Conservation (phyloP, 495 filamentous ascomycete species). For the Aspergillus olivimuriae region DNA sequence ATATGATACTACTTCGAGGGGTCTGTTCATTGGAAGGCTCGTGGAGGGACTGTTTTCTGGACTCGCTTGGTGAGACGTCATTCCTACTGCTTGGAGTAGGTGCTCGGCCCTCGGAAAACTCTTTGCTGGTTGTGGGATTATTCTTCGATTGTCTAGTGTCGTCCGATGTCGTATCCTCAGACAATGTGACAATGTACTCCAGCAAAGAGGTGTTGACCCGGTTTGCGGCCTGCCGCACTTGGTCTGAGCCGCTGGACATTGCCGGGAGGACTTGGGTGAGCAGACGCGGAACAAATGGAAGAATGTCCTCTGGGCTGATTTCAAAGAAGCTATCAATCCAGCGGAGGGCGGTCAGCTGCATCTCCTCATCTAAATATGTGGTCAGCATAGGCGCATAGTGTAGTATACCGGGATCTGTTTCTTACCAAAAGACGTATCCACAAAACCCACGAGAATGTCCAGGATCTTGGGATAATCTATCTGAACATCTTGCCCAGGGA, state of each 20-base stretch:
- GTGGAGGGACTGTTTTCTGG: constrained; percentile 25
- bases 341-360: constrained; percentile 79
- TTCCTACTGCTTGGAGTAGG: constrained; percentile 41
- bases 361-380: constrained; percentile 63
- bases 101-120: constrained; percentile 47
- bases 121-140: constrained; percentile 41
- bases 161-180: constrained; percentile 62
- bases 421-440: constrained; percentile 76
- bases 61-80: constrained; percentile 25
- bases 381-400: constrained; percentile 1
- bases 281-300: constrained; percentile 87
- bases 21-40: constrained; percentile 41
- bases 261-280: constrained; percentile 88
- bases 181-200: constrained; percentile 84
- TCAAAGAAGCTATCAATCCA: constrained; percentile 98
- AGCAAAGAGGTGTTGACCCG: constrained; percentile 85
- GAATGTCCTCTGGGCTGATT: constrained; percentile 95
- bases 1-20: constrained; percentile 35
- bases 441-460: constrained; percentile 84
- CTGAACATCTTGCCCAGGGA: constrained; percentile 94
- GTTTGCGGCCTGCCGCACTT: constrained; percentile 80
- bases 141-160: constrained; percentile 34
- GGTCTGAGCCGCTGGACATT: constrained; percentile 84
- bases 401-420: constrained; percentile 1
- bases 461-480: constrained; percentile 89